These are phyloP conservation scores for Globisporangium ultimum DNA, from an alignment of 352 stramenopile species.

Conservation along the genomic window DNA sequence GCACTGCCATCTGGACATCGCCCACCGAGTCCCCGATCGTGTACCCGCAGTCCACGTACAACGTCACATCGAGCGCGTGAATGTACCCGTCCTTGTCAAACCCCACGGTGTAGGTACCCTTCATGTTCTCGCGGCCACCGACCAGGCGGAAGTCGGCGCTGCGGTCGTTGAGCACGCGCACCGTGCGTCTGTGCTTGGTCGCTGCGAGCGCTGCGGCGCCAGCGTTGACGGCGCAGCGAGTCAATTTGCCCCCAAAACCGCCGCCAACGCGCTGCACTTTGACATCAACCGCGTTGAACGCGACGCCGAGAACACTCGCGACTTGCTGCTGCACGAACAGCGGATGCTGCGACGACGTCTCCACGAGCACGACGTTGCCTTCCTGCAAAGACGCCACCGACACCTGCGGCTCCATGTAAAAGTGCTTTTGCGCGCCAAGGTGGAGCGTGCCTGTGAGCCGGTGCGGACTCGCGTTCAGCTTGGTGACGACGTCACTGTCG, in stretches of 20 bases:
- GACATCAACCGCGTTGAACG: conserved; percentile 87
- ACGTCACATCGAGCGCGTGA: conserved; percentile 84
- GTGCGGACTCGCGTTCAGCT: conserved; percentile 88
- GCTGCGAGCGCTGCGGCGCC: conserved; percentile 90
- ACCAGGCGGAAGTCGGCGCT: conserved; percentile 95
- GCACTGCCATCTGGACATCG: conserved; percentile 92
- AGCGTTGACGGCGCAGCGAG: conserved; percentile 89
- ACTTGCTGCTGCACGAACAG: conserved; percentile 91
- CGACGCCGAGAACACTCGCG: conserved; percentile 87
- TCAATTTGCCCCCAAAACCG: conserved; percentile 96
- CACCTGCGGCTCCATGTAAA: conserved; percentile 94
- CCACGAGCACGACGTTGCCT: conserved; percentile 90
- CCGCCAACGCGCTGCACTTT: conserved; percentile 94
- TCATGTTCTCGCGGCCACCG: conserved; percentile 91
- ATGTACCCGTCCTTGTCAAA: conserved; percentile 85
- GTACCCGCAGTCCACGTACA: conserved; percentile 95
- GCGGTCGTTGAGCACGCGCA: conserved; percentile 90
- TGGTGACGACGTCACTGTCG: conserved; percentile 63
- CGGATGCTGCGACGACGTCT: conserved; percentile 89
- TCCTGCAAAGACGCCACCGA: conserved; percentile 78
- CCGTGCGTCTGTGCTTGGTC: conserved; percentile 82
- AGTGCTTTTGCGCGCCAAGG: conserved; percentile 93
- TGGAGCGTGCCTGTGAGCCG: conserved; percentile 86
- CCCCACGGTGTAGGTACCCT: conserved; percentile 91
- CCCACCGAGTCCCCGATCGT: conserved; percentile 91